Conservation (phyloP, 2,329 filamentous ascomycete species). For the Lizonia empirigonia region DNA sequence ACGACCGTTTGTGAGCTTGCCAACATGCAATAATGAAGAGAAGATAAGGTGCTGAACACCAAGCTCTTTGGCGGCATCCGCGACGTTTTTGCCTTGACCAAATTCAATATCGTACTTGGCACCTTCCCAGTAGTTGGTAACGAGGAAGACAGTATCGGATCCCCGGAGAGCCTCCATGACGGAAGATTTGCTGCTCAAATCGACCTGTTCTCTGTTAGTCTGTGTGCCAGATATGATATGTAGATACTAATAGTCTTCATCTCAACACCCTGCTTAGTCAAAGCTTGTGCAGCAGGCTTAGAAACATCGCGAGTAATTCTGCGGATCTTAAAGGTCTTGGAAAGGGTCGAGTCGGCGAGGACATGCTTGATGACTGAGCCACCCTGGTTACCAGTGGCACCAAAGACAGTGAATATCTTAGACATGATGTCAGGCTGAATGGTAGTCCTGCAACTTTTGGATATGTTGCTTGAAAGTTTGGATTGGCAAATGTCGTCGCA, state of each 20-base stretch:
- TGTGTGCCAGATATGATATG: slow-evolving; percentile 11
- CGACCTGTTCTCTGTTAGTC: slow-evolving; percentile 46
- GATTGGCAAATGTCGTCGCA: too few relatives aligned
- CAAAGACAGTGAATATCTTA: slow-evolving; percentile 51
- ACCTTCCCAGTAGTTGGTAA: slow-evolving; percentile 47
- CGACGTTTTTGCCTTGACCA: slow-evolving; percentile 30
- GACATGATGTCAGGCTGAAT: slow-evolving; percentile 21
- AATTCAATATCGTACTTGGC: slow-evolving; percentile 22
- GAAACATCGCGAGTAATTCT: slow-evolving; percentile 56
- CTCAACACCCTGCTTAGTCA: slow-evolving; percentile 27
- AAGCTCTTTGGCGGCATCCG: slow-evolving; percentile 23
- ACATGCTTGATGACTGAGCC: slow-evolving; percentile 55
- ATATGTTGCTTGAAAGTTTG: too few relatives aligned
- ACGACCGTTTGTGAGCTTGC: slow-evolving; percentile 36
- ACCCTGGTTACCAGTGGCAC: slow-evolving; percentile 61
- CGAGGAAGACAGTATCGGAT: slow-evolving; percentile 57
- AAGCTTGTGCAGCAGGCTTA: slow-evolving; percentile 27
- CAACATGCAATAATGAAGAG: slow-evolving; percentile 27
- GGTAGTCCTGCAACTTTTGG: too few relatives aligned
- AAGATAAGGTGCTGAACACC: slow-evolving; percentile 30
- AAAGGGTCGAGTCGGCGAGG: slow-evolving; percentile 53
- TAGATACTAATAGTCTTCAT: slow-evolving; percentile 22
- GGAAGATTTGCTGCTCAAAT: slow-evolving; percentile 49
- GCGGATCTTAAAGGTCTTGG: slow-evolving; percentile 55
- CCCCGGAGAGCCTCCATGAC: slow-evolving; percentile 51